Evolutionary conservation across 305 asterid genomes (phyloP).

Genomic region (Fraxinus platypoda): DNA sequence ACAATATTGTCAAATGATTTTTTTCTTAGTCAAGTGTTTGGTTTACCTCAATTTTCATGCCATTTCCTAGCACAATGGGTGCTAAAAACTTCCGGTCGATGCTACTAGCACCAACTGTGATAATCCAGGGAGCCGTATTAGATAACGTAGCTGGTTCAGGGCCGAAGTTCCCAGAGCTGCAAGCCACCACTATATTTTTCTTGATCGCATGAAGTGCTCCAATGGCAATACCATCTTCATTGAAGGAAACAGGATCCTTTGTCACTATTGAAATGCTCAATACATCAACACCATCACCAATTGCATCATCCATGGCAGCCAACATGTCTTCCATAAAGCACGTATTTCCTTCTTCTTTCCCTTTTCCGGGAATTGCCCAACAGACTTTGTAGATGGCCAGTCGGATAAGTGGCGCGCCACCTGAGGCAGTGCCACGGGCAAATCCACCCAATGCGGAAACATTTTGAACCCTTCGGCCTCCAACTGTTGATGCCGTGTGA

Average conservation of each 20-base stretch:
- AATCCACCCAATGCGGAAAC: conserved; percentile 71
- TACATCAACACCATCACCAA: conserved; percentile 73
- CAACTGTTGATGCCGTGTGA: conserved; percentile 75
- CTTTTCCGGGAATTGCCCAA: conserved; percentile 63
- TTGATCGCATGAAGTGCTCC: conserved; percentile 81
- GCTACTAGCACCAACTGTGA: conserved; percentile 87
- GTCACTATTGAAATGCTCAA: conserved; percentile 77
- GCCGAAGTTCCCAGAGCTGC: conserved; percentile 84
- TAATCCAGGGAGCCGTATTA: conserved; percentile 85
- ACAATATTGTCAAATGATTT: neutral
- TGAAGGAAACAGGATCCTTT: conserved; percentile 31
- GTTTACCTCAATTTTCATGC: conserved; percentile 45
- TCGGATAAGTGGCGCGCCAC: conserved; percentile 76
- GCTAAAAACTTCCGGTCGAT: conserved; percentile 59
- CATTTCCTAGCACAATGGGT: conserved; percentile 61
- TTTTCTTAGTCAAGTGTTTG: neutral
- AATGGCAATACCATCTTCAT: conserved; percentile 58
- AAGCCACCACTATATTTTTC: conserved; percentile 62
- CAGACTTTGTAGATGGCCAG: conserved; percentile 86
- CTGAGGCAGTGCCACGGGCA: conserved; percentile 72
- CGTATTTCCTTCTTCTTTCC: conserved; percentile 63
- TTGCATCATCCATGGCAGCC: conserved; percentile 85
- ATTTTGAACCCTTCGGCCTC: conserved; percentile 48
- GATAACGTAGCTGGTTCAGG: conserved; percentile 57
- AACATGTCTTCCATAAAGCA: conserved; percentile 77